Percentiles rank a stretch among this genome's conserved stretches.
Evolutionary conservation across 129 eudicot species (phyloP).

Genomic region (Arctium minus): DNA sequence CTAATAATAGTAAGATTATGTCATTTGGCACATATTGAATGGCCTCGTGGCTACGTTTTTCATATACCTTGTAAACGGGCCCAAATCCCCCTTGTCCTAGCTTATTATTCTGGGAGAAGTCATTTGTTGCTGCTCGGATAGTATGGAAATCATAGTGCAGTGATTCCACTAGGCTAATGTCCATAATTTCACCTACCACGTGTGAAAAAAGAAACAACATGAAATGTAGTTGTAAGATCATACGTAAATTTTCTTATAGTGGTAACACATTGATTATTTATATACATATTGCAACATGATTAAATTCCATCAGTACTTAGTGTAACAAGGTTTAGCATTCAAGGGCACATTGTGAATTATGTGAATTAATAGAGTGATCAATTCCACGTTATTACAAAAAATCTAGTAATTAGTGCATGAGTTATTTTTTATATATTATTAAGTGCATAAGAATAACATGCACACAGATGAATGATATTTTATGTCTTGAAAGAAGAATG

Average conservation of each 20-base stretch:
- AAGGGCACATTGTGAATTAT: too few species aligned
- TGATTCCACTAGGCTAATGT: slow-evolving; percentile 17
- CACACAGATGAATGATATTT: too few species aligned
- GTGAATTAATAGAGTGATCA: too few species aligned
- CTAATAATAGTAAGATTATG: not conserved
- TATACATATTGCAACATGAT: too few species aligned
- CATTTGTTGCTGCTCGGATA: slow-evolving; percentile 8
- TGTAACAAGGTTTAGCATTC: too few species aligned
- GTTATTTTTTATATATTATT: too few species aligned
- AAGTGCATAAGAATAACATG: too few species aligned
- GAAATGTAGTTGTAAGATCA: not conserved
- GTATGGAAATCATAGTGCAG: slow-evolving; percentile 27
- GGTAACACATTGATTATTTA: not conserved
- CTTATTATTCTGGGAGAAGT: slow-evolving; percentile 19
- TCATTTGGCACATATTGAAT: not conserved
- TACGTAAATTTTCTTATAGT: not conserved
- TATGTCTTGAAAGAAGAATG: too few species aligned
- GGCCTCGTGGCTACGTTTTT: not conserved
- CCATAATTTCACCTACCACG: not conserved
- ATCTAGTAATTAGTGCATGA: too few species aligned
- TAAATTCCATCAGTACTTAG: too few species aligned
- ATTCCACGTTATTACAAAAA: too few species aligned
- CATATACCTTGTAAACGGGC: slow-evolving; percentile 29
- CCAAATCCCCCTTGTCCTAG: slow-evolving; percentile 39
- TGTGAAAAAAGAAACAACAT: not conserved